Base-by-base conservation (phyloP, 495 filamentous ascomycete genomes). In the Aspergillus ostianus region DNA sequence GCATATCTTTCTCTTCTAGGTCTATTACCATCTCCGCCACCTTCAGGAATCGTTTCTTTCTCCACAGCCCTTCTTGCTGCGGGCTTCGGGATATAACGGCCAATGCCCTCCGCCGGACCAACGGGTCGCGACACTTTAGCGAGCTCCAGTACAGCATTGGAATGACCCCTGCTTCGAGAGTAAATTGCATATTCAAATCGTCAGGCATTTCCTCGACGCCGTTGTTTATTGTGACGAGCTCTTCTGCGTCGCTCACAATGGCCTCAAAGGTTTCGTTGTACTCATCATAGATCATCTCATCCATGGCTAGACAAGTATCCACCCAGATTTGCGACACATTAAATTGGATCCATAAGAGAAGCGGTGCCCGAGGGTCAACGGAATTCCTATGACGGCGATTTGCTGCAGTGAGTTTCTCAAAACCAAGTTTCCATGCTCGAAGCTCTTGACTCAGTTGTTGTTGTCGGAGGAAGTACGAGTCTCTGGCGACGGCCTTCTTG, bases 31-130 rank as follows among this genome's bases (percentile, higher is more conserved):
- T 51, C 17, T 30, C 13, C 1, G 61, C 60, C n/a, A 61, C 51
- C 18, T 27, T 53, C 4, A 30, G 10, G 19, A 55, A 46, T 13
- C 49, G 12, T 23, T 19, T 29, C n/a, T 51, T 55, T 26, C 58
- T 52, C 62, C 62, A 71, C 27, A 66, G 21, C 0, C 66, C 68
- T 48, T 71, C 64, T 53, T 48, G 45, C 4, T 36, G 47, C 0
- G 57, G 64, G 29, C 61, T 64, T 0, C 21, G 15, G 0, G 51
- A 10, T 29, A 68, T 21, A 1, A 58, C 41, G 15, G 41, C 8
- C 8, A 68, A 53, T 0, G 64, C 62, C 41, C 61, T 61, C 8
- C 68, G 68, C 7, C 66, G 64, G n/a, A 67, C 23, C 5, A 63
- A 30, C 0, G 68, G 64, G 36, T 67, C 8, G 0, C 68, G 66